Evolutionary conservation across 306 rosid species (phyloP).

Genomic region (Boehmeria nivea): DNA sequence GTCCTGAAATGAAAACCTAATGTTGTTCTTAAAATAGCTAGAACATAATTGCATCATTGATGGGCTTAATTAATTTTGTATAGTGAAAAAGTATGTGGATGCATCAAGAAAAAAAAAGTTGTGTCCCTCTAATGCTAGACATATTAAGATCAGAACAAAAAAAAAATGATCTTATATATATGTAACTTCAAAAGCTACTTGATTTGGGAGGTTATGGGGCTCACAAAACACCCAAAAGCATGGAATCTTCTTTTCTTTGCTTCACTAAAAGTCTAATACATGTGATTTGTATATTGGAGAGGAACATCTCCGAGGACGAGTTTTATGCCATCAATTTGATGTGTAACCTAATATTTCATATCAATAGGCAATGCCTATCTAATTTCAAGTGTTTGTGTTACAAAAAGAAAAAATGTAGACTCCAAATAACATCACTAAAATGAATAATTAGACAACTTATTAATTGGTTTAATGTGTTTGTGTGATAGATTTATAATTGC

Average conservation of each 20-base stretch:
- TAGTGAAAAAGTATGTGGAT: neutral
- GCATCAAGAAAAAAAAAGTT: conserved; percentile 5
- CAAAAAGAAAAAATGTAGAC: neutral
- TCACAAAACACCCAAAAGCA: conserved; percentile 7
- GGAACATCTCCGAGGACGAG: conserved; percentile 1
- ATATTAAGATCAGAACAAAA: neutral
- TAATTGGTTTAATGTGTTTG: neutral
- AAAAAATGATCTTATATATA: neutral
- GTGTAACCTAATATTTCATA: neutral
- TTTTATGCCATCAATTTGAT: conserved; percentile 10
- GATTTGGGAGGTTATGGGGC: conserved; percentile 10
- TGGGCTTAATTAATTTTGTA: no score
- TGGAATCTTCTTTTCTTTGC: neutral
- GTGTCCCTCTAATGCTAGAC: conserved; percentile 1
- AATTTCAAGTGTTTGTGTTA: neutral
- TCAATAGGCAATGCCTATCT: neutral
- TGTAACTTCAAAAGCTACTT: neutral
- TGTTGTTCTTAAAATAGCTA: no score
- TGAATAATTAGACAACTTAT: neutral
- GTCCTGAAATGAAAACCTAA: no score
- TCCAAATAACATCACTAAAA: no score
- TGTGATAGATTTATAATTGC: neutral
- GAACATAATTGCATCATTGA: no score
- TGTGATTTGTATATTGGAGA: no score
- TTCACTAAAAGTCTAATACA: no score